Base-by-base conservation (phyloP, 768 basidiomycete genomes). In the Hygrocybe punicea region DNA sequence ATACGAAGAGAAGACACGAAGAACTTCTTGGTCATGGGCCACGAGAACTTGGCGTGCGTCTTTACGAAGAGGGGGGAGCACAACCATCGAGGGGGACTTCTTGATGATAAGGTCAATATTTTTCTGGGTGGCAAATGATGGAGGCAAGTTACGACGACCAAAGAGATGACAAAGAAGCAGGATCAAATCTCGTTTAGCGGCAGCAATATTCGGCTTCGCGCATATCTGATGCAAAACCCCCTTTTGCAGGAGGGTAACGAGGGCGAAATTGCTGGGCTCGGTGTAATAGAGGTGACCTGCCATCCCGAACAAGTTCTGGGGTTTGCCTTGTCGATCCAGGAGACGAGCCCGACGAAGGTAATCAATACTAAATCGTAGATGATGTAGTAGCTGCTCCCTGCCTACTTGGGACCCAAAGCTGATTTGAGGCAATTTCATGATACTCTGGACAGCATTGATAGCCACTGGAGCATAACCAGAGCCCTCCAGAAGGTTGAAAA, bases 221-320 rank as follows among this genome's bases (percentile, higher is more conserved):
- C 85, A 85, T 33, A 89, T 78, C 0, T 70, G 60, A 65, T 88
- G 87, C 9, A 89, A 54, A 48, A 81, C 76, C 7, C 86, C 87
- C 4, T 71, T 71, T 35, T 80, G 80, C 42, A 89, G 68, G 14
- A 89, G 74, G 1, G 76, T 65, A 10, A 85, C 80, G 2, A 89
- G 69, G 0, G 87, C 86, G 37, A 89, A 75, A 67, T 88, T 89
- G 70, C 79, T 81, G 1, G 87, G 87, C 66, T 89, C 86, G 1
- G 82, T 81, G 62, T 85, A 84, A 73, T 84, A 84, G 29, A 85
- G 70, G 58, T 81, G 83, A 1, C 81, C 73, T 0, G 80, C 79
- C 10, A 84, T 70, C 0, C 76, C 79, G 57, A 80, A 82, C 6
- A 85, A 69, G 58, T 85, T 81, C 62, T 85, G 76, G 0, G 84